Percentiles rank a stretch among this genome's conserved stretches.
Conservation (phyloP, 164 flowering plant genomes). For the Brasenia schreberi region DNA sequence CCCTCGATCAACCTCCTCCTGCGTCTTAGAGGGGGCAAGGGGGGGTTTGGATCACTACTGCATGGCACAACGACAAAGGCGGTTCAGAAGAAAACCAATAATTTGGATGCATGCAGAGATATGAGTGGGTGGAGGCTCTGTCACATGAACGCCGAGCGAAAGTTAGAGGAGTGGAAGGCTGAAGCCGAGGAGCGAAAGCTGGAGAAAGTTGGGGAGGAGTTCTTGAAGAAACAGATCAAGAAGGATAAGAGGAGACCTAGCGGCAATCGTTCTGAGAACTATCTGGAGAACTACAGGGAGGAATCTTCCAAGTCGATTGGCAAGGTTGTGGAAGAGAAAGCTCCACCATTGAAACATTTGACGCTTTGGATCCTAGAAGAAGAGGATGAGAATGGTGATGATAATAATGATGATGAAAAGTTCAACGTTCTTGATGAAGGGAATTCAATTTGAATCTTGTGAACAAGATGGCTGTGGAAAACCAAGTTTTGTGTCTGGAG, state of each 20-base stretch:
- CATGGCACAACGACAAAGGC: constrained; percentile 95
- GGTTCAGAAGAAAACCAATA: constrained; percentile 96
- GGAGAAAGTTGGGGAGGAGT: constrained; percentile 89
- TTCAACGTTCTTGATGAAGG: constrained; percentile 41
- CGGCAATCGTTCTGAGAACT: constrained; percentile 25
- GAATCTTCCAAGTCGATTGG: constrained; percentile 51
- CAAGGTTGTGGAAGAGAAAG: constrained; percentile 14
- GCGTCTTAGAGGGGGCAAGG: constrained; percentile 79
- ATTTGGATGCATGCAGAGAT: constrained; percentile 93
- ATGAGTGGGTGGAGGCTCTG: constrained; percentile 91
- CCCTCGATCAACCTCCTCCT: constrained; percentile 29
- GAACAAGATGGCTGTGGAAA: constrained; percentile 28
- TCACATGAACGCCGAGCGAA: constrained; percentile 94
- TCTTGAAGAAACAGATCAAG: constrained; percentile 58
- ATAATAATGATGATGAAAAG: constrained; percentile 31
- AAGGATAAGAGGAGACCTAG: constrained; percentile 13
- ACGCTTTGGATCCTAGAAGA: constrained; percentile 34
- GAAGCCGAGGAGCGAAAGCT: constrained; percentile 72
- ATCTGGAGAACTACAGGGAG: constrained; percentile 60
- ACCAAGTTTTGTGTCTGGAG: constrained; percentile 36
- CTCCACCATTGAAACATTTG: constrained; percentile 32
- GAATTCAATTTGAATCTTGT: constrained; percentile 15
- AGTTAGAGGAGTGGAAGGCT: constrained; percentile 82
- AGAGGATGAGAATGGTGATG: constrained; percentile 30
- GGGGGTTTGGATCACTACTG: constrained; percentile 91